Percentiles rank a stretch among this genome's conserved stretches.
These are phyloP conservation scores for Furcasterigmium furcatum DNA, from an alignment of 2,329 filamentous ascomycete genomes.

Conservation along the genomic window DNA sequence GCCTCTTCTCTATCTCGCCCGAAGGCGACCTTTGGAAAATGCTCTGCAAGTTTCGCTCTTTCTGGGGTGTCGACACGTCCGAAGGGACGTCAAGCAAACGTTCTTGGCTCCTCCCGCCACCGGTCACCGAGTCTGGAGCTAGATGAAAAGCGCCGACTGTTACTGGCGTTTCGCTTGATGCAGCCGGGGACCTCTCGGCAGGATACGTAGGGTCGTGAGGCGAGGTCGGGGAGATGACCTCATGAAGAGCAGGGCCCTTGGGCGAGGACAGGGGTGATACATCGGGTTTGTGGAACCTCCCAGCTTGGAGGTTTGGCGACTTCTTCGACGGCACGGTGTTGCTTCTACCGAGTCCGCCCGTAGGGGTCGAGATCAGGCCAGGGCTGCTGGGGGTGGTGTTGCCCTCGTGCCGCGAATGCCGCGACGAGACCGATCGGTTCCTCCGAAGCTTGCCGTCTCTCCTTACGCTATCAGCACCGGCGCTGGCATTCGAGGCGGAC, in stretches of 20 bases:
- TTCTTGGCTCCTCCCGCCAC: conserved; percentile 45
- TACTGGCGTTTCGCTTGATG: conserved; percentile 22
- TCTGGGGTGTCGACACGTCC: conserved; percentile 52
- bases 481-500: conserved; percentile 85
- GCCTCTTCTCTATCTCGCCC: conserved; percentile 61
- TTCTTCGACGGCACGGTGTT: conserved; percentile 93
- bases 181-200: conserved; percentile 8
- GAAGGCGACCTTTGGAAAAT: conserved; percentile 70
- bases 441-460: conserved; percentile 77
- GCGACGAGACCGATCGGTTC: conserved; percentile 92
- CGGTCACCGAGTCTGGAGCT: conserved; percentile 22
- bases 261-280: conserved; percentile 14
- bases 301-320: conserved; percentile 67
- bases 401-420: conserved; percentile 73
- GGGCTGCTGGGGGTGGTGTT: conserved; percentile 68
- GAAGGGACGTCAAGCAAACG: conserved; percentile 37
- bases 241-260: conserved; percentile 28
- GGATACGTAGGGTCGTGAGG: background rate
- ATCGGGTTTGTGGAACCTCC: conserved; percentile 54
- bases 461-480: conserved; percentile 80
- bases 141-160: conserved; percentile 20
- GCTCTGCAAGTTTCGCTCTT: conserved; percentile 65
- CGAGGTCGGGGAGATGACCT: conserved; percentile 26
- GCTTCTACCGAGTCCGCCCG: conserved; percentile 60
- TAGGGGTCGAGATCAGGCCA: conserved; percentile 49